Evolutionary conservation across 352 stramenopile genomes (phyloP).

Genomic region (Phytopythium vexans): DNA sequence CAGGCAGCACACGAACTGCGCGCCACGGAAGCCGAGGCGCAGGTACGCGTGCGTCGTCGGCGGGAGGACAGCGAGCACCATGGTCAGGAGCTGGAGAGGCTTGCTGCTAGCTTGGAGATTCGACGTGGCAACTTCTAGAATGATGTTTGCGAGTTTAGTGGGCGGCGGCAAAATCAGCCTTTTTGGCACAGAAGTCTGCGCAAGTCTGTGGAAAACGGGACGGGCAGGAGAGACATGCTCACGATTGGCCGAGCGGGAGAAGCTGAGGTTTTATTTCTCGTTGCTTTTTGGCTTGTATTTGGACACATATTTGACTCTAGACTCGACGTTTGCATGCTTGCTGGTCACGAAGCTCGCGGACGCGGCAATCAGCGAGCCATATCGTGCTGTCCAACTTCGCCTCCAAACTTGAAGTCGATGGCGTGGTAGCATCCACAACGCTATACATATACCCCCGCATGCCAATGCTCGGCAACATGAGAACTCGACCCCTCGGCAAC

Average conservation of each 20-base stretch:
- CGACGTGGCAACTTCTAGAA: not conserved
- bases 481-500: too few species aligned
- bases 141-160: not conserved
- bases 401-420: too few species aligned
- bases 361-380: too few species aligned
- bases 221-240: slow-evolving; percentile 1
- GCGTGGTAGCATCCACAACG: too few species aligned
- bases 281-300: not conserved
- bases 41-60: slow-evolving; percentile 26
- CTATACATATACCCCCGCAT: too few species aligned
- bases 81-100: not conserved
- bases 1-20: slow-evolving; percentile 60
- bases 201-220: not conserved
- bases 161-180: not conserved
- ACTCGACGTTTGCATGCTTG: not conserved
- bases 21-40: slow-evolving; percentile 28
- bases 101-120: not conserved
- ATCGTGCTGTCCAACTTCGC: too few species aligned
- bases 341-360: too few species aligned
- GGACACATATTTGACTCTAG: not conserved
- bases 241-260: not conserved
- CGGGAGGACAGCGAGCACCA: slow-evolving; percentile 16
- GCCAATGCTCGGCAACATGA: too few species aligned
- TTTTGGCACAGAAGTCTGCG: too few species aligned
- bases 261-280: too few species aligned